These are phyloP conservation scores for Tulasnella sp. DNA, from an alignment of 768 basidiomycete genomes.

Conservation along the genomic window DNA sequence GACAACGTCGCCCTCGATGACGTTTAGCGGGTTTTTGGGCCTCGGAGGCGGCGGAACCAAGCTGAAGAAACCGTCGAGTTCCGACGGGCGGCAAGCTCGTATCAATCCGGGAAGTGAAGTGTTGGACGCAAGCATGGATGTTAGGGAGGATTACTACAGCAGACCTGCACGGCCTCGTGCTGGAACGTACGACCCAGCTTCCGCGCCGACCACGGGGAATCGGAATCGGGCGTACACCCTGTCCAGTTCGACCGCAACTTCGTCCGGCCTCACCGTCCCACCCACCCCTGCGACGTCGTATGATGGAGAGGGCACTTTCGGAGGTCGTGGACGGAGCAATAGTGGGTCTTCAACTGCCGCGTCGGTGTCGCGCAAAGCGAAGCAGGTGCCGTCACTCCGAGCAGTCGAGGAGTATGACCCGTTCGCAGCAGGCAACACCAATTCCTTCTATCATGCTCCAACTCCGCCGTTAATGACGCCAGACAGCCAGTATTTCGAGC, in stretches of 20 bases:
- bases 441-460: slow-evolving; percentile 12
- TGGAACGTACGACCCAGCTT: neutral
- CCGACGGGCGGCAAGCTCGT: neutral
- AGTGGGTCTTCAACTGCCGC: neutral
- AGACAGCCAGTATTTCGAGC: slow-evolving; percentile 13
- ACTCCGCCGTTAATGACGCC: slow-evolving; percentile 17
- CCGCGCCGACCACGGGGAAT: neutral
- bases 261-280: slow-evolving; percentile 1
- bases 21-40: neutral
- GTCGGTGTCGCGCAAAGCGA: neutral
- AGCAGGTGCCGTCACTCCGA: slow-evolving; percentile 14
- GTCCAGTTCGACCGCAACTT: slow-evolving; percentile 6
- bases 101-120: neutral
- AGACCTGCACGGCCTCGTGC: neutral
- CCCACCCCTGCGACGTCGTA: slow-evolving; percentile 11
- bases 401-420: slow-evolving; percentile 24
- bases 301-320: neutral
- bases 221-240: slow-evolving; percentile 22
- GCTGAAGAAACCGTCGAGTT: slow-evolving; percentile 1
- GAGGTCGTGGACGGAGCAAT: slow-evolving; percentile 4
- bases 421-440: slow-evolving; percentile 7
- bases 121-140: neutral
- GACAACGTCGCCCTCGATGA: neutral
- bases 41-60: slow-evolving; percentile 14
- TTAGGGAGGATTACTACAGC: neutral